Base-by-base conservation (phyloP, 2,329 filamentous ascomycete species). In the Ceratocystiopsis brevicomis region DNA sequence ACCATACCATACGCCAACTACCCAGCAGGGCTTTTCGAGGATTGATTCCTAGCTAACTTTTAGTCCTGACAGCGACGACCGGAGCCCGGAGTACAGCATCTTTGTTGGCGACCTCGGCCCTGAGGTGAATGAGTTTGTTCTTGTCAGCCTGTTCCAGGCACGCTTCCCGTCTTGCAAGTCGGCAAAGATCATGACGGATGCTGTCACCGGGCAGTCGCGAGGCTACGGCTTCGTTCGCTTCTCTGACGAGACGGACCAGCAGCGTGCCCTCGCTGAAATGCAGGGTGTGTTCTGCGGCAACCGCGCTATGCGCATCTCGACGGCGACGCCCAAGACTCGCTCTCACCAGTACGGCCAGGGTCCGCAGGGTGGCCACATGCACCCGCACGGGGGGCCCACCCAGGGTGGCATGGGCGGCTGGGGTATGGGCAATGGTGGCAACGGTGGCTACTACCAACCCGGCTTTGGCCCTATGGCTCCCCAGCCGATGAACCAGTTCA, bases 101-200 rank as follows among this genome's bases (percentile, higher is more conserved):
- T 98, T 98, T 58, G 90, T 98, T 46, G 90, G 90, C 52, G 90
- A 98, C 58, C 78, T 98, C 49, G 90, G 90, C 48, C 90, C 92
- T 9, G 90, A 98, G 64, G 90, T 98, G 54, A 98, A 95, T 62
- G 90, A 98, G 67, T 96, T 93, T 57, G 88, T 96, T 45, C 71
- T 98, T 47, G 88, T 96, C 43, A 93, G 87, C 21, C 78, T 98
- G 41, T 98, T 98, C 74, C 88, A 96, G 66, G 81, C 78, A 57
- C 85, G 88, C 48, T 98, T 93, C 70, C 81, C 82, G 0, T 93
- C 86, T 10, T 96, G 88, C 82, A 96, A 96, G 70, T 94, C 86
- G 35, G 90, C 90, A 57, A 98, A 98, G 73, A 98, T 98, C 64
- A 98, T 98, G 90, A 94, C 88, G 48, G 90, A 98, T 57, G 88